These are phyloP conservation scores for Cardamine chenopodiifolia DNA, from an alignment of 345 rosid species.

Conservation along the genomic window DNA sequence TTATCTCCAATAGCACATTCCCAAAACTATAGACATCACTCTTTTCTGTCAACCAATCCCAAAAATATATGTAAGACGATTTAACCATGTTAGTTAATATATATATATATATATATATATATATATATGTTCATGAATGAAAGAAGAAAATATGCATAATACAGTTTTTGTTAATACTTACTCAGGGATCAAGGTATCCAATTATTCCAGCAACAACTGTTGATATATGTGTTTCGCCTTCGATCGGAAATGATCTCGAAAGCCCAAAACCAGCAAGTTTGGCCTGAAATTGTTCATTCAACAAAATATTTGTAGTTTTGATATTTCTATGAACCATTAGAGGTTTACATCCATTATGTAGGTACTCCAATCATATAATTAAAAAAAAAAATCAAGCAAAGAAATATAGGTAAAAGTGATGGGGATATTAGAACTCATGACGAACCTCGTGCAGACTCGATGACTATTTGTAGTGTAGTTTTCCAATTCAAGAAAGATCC, in stretches of 20 bases:
- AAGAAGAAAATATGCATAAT: too few species aligned
- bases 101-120: too few species aligned
- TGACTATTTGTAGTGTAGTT: conserved; percentile 44
- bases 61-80: conserved; percentile 1
- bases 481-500: conserved; percentile 39
- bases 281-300: conserved; percentile 48
- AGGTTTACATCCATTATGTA: conserved; percentile 30
- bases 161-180: neutral
- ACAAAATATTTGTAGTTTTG: conserved; percentile 42
- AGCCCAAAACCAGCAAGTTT: conserved; percentile 40
- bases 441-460: conserved; percentile 51
- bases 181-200: conserved; percentile 32
- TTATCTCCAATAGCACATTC: conserved; percentile 44
- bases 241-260: conserved; percentile 19
- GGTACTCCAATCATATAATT: conserved; percentile 14
- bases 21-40: conserved; percentile 60
- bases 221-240: conserved; percentile 19
- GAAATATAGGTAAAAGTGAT: neutral
- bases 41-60: conserved; percentile 41
- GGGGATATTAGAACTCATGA: neutral
- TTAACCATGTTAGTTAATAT: neutral
- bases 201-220: conserved; percentile 32
- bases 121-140: too few species aligned
- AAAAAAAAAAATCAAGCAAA: neutral
- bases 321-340: conserved; percentile 26